Evolutionary conservation across 148 eudicot genomes (phyloP), one percentile per base, ranked within the genome.

Genomic region (Nepenthes mirabilis): DNA sequence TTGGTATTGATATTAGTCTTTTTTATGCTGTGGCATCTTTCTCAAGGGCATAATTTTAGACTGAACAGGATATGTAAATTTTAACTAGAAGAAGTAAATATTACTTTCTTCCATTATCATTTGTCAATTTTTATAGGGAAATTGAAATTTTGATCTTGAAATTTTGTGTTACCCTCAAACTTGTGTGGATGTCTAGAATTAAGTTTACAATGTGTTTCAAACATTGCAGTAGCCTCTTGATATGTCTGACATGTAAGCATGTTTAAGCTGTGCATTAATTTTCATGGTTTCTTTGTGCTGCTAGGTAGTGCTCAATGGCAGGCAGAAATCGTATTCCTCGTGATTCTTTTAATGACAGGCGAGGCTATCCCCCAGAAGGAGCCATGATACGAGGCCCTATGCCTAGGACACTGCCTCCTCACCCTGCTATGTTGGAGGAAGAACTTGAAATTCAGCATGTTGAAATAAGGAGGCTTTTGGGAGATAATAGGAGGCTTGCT

Each of bases 371-470:
- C 1, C 79, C 73, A 40, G 81, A 75, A 55, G 83, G 81, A 43
- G 80, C 71, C 58, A 54, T 78, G 57, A 61, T 71, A 37, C 75
- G 85, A 14, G 96, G 79, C 52, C 87, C 78, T 52, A 58, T 85
- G 68, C 74, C 76, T 37, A 72, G 86, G 43, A 80, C 75, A 2
- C 81, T 74, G 2, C 37, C 79, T 63, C 90, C 87, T 68, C 94
- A 88, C 70, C 99, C 96, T 71, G 95, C 89, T 57, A 23, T 93
- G 48, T 70, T 93, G 70, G 96, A 88, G 82, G 99, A 93, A 72
- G 99, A 93, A 70, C 83, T 93, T 68, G 91, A 88, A 74, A 77
- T 86, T 45, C 91, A 79, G 51, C 91, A 81, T 70, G 72, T 55
- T 56, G 99, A 86, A 70, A 80, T 93, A 63, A 83, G 84, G 43